Percentiles rank a stretch among this genome's conserved stretches.
These are phyloP conservation scores for Galerina marginata DNA, from an alignment of 768 basidiomycete genomes.

Conservation along the genomic window DNA sequence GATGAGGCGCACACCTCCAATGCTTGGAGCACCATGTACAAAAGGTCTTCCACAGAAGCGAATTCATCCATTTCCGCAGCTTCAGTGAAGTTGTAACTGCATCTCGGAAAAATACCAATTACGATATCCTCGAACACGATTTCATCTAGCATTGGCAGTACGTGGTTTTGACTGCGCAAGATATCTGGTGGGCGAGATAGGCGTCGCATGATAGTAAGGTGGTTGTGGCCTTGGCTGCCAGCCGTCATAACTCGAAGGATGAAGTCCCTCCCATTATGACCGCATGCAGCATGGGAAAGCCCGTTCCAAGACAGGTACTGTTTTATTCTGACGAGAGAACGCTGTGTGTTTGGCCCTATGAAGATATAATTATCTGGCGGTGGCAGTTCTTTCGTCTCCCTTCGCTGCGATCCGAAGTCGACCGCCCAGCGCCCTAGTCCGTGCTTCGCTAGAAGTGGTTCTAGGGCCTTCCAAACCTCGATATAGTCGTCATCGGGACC, in stretches of 20 bases:
- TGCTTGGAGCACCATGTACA: conserved; percentile 10
- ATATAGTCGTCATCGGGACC: too few relatives aligned
- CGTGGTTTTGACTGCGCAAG: conserved; percentile 5
- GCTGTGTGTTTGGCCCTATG: neutral
- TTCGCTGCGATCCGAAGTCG: too few relatives aligned
- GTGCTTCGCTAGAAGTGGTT: too few relatives aligned
- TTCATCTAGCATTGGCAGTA: conserved; percentile 10
- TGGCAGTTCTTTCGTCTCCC: neutral
- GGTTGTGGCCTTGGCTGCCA: conserved; percentile 4
- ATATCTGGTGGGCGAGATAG: neutral
- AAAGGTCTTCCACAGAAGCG: conserved; percentile 8
- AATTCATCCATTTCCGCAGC: neutral
- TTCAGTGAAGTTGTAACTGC: neutral
- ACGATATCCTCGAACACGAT: conserved; percentile 10
- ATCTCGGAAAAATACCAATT: conserved; percentile 9
- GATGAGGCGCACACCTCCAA: neutral
- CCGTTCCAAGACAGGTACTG: neutral
- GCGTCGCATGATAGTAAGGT: neutral
- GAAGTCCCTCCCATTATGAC: neutral
- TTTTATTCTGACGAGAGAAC: too few relatives aligned
- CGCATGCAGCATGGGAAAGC: neutral
- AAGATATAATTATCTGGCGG: neutral
- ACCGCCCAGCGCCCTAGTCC: too few relatives aligned
- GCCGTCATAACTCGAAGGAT: conserved; percentile 6
- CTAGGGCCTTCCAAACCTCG: too few relatives aligned